These are phyloP conservation scores for Collybia mongolica DNA, from an alignment of 768 basidiomycete species.

Conservation along the genomic window DNA sequence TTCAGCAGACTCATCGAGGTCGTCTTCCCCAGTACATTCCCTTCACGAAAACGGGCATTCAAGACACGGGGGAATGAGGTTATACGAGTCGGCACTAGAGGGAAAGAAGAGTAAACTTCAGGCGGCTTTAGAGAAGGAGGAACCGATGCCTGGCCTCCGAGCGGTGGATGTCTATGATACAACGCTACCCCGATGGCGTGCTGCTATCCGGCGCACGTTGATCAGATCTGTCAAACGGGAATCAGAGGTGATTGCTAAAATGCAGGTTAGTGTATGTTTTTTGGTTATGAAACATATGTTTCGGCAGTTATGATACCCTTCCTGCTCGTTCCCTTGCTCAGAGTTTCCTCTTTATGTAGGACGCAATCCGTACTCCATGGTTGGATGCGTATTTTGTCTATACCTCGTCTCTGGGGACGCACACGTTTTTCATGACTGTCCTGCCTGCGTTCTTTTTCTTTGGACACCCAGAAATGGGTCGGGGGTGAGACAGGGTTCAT, in stretches of 20 bases:
- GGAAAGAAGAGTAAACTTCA: not conserved
- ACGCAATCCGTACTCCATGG: conserved; percentile 57
- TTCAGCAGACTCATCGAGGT: conserved; percentile 30
- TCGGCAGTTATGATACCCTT: not conserved
- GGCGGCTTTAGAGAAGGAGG: conserved; percentile 3
- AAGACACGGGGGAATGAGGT: conserved; percentile 7
- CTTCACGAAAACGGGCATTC: conserved; percentile 12
- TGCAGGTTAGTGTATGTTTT: conserved; percentile 53
- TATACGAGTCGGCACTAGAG: conserved; percentile 6
- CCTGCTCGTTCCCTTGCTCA: not conserved
- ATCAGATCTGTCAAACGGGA: conserved; percentile 56
- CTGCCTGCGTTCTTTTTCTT: conserved; percentile 90
- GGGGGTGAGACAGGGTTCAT: conserved; percentile 54
- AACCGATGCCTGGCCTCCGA: conserved; percentile 23
- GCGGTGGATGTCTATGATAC: conserved; percentile 61
- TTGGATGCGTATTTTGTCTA: conserved; percentile 84
- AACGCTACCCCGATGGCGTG: conserved; percentile 65
- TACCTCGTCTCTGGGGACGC: conserved; percentile 76
- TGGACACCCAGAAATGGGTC: conserved; percentile 66
- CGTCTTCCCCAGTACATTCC: conserved; percentile 28
- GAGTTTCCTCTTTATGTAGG: conserved; percentile 26
- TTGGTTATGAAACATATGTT: not conserved
- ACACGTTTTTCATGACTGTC: conserved; percentile 92
- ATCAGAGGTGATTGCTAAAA: conserved; percentile 55
- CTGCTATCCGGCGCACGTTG: conserved; percentile 52